Percentiles rank a stretch among this genome's conserved stretches.
Evolutionary conservation across 305 asterid species (phyloP).

Genomic region (Fraxinus floribunda): DNA sequence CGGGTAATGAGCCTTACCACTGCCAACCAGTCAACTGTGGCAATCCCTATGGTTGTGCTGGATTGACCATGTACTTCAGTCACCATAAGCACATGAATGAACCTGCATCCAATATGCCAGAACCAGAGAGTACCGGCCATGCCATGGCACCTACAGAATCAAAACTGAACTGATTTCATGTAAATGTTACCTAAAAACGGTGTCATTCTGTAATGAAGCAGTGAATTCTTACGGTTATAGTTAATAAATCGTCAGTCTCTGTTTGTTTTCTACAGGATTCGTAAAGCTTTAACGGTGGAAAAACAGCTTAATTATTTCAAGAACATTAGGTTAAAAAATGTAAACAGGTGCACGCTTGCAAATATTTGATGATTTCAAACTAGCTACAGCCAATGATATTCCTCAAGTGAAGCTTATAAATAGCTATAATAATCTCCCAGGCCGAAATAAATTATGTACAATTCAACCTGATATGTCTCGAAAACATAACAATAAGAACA

Average conservation of each 20-base stretch:
- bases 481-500: neutral
- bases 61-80: neutral
- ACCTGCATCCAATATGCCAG: neutral
- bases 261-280: neutral
- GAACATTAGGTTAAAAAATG: neutral
- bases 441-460: conserved; percentile 28
- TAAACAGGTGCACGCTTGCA: neutral
- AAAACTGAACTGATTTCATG: neutral
- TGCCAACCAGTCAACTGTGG: conserved; percentile 4
- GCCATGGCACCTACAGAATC: neutral
- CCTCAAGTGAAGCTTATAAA: neutral
- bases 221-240: neutral
- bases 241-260: neutral
- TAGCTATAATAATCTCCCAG: neutral
- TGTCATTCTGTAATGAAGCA: neutral
- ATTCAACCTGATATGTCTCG: conserved; percentile 14
- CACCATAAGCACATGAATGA: neutral
- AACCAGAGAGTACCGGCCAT: neutral
- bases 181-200: neutral
- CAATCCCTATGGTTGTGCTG: neutral
- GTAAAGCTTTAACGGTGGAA: neutral
- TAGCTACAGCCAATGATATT: neutral
- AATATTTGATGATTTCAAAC: neutral
- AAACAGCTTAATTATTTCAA: neutral
- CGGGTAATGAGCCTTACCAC: neutral